phyloP scores from a whole-genome alignment of 176 grass and related monocot genomes.

The Juncus effusus region DNA sequence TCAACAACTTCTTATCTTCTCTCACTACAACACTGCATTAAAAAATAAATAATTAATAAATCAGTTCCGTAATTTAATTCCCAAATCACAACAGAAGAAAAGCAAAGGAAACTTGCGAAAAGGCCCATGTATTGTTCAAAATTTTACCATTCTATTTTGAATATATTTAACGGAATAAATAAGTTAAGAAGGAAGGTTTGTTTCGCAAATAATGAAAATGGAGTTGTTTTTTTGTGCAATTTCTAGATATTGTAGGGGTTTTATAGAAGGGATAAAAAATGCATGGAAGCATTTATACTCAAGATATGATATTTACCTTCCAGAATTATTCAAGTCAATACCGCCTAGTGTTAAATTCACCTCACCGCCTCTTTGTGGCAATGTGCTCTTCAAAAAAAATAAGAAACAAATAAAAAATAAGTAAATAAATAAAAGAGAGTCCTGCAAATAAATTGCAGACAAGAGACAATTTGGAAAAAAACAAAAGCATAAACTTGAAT shows the following conservation, averaged over 20 bases:
- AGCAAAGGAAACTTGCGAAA: background rate
- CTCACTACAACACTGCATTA: slow-evolving; percentile 89
- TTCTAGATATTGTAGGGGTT: background rate
- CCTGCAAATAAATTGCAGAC: background rate
- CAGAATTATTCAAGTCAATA: slow-evolving; percentile 99
- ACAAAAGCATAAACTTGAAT: background rate
- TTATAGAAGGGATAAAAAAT: no score
- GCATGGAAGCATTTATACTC: no score
- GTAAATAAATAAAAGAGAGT: slow-evolving; percentile 2
- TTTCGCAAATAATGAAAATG: no score
- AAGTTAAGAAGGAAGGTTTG: no score
- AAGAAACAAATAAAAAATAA: slow-evolving; percentile 16
- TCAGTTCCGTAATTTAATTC: background rate
- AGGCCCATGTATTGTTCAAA: no score
- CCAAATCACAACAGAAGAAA: slow-evolving; percentile 18
- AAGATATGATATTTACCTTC: slow-evolving; percentile 54
- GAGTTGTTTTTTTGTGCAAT: background rate
- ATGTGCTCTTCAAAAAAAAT: slow-evolving; percentile 62
- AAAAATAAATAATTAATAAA: slow-evolving; percentile 20
- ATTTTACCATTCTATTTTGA: background rate
- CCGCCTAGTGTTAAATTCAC: slow-evolving; percentile 91
- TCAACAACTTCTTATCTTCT: slow-evolving; percentile 94
- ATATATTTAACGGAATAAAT: background rate
- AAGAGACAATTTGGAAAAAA: no score
- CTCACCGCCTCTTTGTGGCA: slow-evolving; percentile 84